A percentile compares a stretch with the other conserved stretches of the same genome.
These are phyloP conservation scores for Acanthamoeba royreba DNA, from an alignment of 208 protist species.

Conservation along the genomic window DNA sequence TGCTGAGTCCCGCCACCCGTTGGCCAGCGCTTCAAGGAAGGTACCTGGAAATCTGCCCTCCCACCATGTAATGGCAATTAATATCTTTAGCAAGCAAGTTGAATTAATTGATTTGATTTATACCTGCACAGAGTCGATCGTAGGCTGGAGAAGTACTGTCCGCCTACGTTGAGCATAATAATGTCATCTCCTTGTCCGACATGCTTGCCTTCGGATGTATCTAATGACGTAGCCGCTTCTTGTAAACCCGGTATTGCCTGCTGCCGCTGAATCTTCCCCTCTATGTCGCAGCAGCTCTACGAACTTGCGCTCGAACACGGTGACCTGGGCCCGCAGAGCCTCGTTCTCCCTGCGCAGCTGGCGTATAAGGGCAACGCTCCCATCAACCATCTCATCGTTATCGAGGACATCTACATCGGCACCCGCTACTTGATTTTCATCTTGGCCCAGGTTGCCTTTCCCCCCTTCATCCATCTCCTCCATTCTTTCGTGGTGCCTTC, in stretches of 20 bases:
- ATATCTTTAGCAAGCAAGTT: not conserved
- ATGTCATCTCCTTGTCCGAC: no score
- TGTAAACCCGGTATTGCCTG: no score
- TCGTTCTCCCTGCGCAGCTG: not conserved
- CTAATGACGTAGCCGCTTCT: no score
- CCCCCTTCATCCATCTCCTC: no score
- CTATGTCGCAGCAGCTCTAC: not conserved
- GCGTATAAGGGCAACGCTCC: not conserved
- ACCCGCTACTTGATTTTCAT: not conserved
- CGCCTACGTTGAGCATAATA: constrained; percentile 24
- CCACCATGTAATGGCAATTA: not conserved
- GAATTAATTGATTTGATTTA: not conserved
- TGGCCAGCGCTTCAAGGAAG: not conserved
- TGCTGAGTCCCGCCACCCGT: not conserved
- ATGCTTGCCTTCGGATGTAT: no score
- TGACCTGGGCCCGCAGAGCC: not conserved
- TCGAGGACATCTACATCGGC: not conserved
- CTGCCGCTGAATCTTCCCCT: not conserved
- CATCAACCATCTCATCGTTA: not conserved
- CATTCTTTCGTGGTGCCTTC: no score
- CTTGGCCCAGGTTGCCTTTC: no score
- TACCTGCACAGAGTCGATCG: constrained; percentile 32
- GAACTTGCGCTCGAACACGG: not conserved
- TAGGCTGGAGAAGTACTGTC: constrained; percentile 19
- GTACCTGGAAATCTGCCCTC: not conserved